Evolutionary conservation across 2,329 filamentous ascomycete species (phyloP), one percentile per base, ranked within the genome.

Genomic region (Cladophialophora chaetospira): DNA sequence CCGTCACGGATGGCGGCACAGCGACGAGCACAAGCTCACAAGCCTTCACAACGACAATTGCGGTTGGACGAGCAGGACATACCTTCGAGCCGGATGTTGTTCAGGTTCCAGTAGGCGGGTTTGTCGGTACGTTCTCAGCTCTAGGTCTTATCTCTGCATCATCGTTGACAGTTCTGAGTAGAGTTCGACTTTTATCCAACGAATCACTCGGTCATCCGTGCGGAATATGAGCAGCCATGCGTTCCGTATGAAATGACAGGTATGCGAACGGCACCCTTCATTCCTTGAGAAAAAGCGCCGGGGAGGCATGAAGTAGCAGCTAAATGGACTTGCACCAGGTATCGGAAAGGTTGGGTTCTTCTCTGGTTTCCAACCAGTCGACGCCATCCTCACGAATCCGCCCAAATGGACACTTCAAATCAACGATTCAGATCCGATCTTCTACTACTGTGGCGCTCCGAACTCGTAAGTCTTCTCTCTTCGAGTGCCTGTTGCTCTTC

Each of bases 371-470:
- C 60, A 75, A 10, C 69, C 72, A 3, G 75, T 82, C 1, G 73
- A 76, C 19, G 75, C 77, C 6, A 77, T 80, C 25, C 70, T 74
- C 4, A 69, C 75, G 21, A 70, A 79, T 67, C 65, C 72, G 3
- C 73, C 73, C n/a, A 75, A 68, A 13, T 75, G 70, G 69, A 70
- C 67, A 2, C 53, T 77, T 19, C 65, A 63, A 2, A 74, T 89
- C 56, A 87, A 88, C 63, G 75, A 85, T 62, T 86, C 84, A 0
- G 70, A 80, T 19, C 86, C 87, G 0, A 79, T 85, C 11, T 88
- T 86, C 69, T 88, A 82, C 70, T 90, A 89, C 69, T 90, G 86
- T 62, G 82, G 85, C 0, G 87, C 87, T 0, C 79, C 83, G 0
- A 79, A 76, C 0, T 88, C 86, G n/a, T n/a, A n/a, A n/a, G n/a